Evolutionary conservation across 768 basidiomycete species (phyloP), one percentile per base, ranked within the genome.

Genomic region (Hypsizygus marmoreus): DNA sequence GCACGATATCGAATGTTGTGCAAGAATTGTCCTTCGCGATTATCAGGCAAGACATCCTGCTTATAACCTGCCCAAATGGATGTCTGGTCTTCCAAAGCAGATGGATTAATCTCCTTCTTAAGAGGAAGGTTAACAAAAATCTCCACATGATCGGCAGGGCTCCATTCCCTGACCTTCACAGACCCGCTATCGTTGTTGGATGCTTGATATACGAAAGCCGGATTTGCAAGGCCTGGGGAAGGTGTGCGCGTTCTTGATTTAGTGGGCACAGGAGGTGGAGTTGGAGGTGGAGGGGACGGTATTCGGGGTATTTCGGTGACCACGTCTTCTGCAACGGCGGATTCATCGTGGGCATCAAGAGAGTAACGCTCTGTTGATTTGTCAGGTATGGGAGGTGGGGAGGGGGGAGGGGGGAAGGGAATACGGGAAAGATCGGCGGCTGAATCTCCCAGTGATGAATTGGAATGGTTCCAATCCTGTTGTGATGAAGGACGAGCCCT

Each of bases 1-100:
- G 82, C 60, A 46, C 74, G 75, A 57, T 80, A 73, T 33, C 81
- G 77, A 23, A 82, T 54, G 56, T 81, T 79, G 36, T 78, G 77
- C 39, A 74, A n/a, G 24, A 53, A 36, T 56, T 69, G 73, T n/a
- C 72, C 66, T 43, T 81, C 70, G 7, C 53, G 68, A 59, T 84
- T 82, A 19, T 72, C 65, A 2, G 81, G 80, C 1, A 82, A 52
- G 10, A 56, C 59, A 40, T 79, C 78, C 29, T 80, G 68, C 36
- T 71, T 59, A 57, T 79, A 81, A 6, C 77, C 79, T 14, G 76
- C 70, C 81, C 79, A 81, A n/a, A 65, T 52, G 26, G 62, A 63
- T 40, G 68, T 62, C 44, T 70, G 60, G 47, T 69, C 64, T 45
- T 67, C 61, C 32, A 65, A 45, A 25, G 55, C 29, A 12, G 47